These are phyloP conservation scores for Suhomyces bribrorum DNA, from an alignment of 1,139 yeast species.

Conservation along the genomic window DNA sequence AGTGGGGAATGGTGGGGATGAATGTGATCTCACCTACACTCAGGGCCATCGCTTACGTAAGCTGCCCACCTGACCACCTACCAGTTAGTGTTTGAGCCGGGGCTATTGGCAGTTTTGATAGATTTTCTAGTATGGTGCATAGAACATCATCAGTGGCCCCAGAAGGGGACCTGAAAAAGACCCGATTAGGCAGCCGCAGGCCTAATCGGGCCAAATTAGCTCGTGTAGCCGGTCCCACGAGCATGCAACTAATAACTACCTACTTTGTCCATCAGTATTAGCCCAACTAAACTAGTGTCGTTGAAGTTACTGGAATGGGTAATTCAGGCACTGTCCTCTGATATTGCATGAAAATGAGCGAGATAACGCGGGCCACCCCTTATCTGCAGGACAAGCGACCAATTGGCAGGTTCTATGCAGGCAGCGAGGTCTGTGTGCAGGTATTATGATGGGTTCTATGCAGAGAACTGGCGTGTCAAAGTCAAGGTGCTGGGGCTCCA, in stretches of 20 bases:
- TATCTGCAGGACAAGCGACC: no score
- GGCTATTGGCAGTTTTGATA: background rate
- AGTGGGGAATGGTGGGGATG: background rate
- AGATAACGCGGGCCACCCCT: background rate
- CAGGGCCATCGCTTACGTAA: no score
- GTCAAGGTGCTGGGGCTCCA: no score
- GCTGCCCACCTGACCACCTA: no score
- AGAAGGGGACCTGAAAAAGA: background rate
- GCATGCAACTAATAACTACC: background rate
- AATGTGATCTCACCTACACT: no score
- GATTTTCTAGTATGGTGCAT: background rate
- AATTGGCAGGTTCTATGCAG: no score
- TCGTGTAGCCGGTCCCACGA: background rate
- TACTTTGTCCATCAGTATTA: background rate
- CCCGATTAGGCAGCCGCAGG: background rate
- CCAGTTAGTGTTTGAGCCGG: no score
- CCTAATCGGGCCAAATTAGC: background rate
- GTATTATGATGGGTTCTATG: no score
- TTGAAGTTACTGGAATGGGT: constrained; percentile 3
- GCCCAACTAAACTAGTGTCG: no score
- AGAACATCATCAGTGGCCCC: background rate
- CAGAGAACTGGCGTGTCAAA: no score
- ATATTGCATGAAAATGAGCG: background rate
- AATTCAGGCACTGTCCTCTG: constrained; percentile 6
- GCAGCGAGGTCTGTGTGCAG: no score